phyloP scores from a whole-genome alignment of 2,329 filamentous ascomycete species.

The Fusarium concolor region DNA sequence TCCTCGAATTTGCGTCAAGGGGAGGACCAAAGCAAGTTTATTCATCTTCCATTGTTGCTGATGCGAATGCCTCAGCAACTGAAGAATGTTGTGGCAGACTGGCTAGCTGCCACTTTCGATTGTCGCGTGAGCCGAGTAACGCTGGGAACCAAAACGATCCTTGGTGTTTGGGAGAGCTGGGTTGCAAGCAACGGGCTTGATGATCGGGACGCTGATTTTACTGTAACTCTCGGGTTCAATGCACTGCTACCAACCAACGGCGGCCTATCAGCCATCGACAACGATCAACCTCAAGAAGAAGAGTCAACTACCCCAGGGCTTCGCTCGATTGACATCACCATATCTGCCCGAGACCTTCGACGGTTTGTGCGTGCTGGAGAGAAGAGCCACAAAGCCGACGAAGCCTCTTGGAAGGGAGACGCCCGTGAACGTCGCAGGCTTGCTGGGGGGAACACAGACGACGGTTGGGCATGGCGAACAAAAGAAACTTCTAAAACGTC shows the following conservation, averaged over 20 bases:
- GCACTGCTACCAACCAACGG: conserved; percentile 48
- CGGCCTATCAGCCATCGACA: conserved; percentile 13
- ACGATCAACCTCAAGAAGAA: conserved; percentile 30
- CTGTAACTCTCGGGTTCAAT: conserved; percentile 64
- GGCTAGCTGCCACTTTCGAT: conserved; percentile 66
- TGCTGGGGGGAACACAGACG: conserved; percentile 60
- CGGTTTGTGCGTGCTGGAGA: conserved; percentile 60
- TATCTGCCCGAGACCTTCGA: conserved; percentile 60
- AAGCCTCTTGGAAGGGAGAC: conserved; percentile 49
- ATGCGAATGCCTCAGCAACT: conserved; percentile 67
- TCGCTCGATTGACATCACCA: conserved; percentile 63
- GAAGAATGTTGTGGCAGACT: conserved; percentile 61
- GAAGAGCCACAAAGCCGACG: conserved; percentile 4
- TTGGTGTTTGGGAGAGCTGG: conserved; percentile 65
- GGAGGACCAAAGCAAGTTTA: conserved; percentile 50
- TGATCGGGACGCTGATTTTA: conserved; percentile 56
- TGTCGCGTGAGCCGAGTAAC: conserved; percentile 64
- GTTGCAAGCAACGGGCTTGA: conserved; percentile 54
- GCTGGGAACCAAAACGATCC: conserved; percentile 63
- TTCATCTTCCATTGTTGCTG: conserved; percentile 64
- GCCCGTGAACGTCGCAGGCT: conserved; percentile 57
- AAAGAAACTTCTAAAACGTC: conserved; percentile 38
- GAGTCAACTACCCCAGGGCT: conserved; percentile 46
- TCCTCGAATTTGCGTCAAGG: neutral
- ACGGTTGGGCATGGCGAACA: conserved; percentile 64